Percentiles rank a stretch among this genome's conserved stretches.
Conservation (phyloP, 768 basidiomycete genomes). For the Imleria badia region DNA sequence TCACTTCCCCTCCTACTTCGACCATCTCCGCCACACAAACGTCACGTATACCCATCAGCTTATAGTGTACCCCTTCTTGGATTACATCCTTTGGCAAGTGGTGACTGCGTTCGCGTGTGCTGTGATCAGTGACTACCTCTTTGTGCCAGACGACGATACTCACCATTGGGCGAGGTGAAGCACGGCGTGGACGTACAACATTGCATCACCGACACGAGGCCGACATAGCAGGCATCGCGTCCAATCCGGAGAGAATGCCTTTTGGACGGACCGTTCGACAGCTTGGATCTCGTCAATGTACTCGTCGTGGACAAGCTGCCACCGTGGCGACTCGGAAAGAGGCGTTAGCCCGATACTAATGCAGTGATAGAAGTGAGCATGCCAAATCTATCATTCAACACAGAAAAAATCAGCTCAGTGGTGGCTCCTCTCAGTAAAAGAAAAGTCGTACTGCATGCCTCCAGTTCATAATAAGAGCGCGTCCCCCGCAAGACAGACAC, state of each 20-base stretch:
- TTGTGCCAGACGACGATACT: background rate
- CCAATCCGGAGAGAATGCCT: background rate
- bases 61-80: constrained; percentile 3
- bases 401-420: background rate
- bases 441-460: constrained; percentile 7
- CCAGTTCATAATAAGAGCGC: constrained; percentile 9
- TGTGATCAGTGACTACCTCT: background rate
- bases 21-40: constrained; percentile 2
- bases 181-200: background rate
- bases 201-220: constrained; percentile 4
- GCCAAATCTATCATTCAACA: constrained; percentile 5
- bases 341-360: background rate
- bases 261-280: constrained; percentile 1
- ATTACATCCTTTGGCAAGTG: background rate
- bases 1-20: background rate
- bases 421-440: background rate
- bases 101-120: constrained; percentile 4
- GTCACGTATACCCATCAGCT: background rate
- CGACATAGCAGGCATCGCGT: constrained; percentile 11
- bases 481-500: constrained; percentile 4
- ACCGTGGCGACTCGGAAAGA: constrained; percentile 4
- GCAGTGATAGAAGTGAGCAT: constrained; percentile 8
- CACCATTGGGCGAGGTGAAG: constrained; percentile 2
- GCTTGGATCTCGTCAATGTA: constrained; percentile 6
- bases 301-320: constrained; percentile 9